phyloP scores from a whole-genome alignment of 2,329 filamentous ascomycete genomes.

The Cladorrhinum sp. region DNA sequence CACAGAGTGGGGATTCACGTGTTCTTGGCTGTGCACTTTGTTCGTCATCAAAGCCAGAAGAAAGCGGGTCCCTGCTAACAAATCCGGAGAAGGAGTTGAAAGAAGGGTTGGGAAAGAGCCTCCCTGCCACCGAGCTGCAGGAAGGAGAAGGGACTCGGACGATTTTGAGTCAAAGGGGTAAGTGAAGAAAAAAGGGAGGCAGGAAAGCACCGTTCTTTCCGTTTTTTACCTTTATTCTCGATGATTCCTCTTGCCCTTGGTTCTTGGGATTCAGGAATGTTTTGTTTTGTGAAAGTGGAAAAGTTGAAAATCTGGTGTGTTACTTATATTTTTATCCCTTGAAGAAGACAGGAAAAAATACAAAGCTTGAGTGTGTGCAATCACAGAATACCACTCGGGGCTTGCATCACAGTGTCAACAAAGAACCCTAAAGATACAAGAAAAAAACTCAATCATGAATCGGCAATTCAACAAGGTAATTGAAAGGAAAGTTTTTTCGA shows the following conservation, averaged over 20 bases:
- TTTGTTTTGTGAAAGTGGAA: background rate
- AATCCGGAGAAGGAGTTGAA: constrained; percentile 2
- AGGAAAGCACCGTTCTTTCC: background rate
- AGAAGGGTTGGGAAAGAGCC: background rate
- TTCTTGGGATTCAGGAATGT: background rate
- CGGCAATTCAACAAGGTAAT: background rate
- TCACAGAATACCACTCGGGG: background rate
- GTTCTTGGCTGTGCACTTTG: constrained; percentile 12
- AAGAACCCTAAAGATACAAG: background rate
- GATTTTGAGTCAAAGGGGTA: background rate
- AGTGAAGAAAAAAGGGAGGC: background rate
- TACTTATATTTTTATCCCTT: background rate
- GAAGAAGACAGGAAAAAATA: background rate
- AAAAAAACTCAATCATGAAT: background rate
- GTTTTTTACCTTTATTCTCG: background rate
- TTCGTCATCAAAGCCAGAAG: constrained; percentile 17
- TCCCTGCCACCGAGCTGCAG: background rate
- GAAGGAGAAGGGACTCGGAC: background rate
- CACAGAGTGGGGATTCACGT: constrained; percentile 22
- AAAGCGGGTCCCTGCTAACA: background rate
- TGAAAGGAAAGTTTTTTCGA: background rate
- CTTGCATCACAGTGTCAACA: background rate
- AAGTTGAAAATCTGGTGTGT: too few species aligned
- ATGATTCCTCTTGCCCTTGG: background rate
- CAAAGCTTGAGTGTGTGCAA: background rate